These are phyloP conservation scores for Globisporangium nunn DNA, from an alignment of 352 stramenopile genomes.

Conservation along the genomic window DNA sequence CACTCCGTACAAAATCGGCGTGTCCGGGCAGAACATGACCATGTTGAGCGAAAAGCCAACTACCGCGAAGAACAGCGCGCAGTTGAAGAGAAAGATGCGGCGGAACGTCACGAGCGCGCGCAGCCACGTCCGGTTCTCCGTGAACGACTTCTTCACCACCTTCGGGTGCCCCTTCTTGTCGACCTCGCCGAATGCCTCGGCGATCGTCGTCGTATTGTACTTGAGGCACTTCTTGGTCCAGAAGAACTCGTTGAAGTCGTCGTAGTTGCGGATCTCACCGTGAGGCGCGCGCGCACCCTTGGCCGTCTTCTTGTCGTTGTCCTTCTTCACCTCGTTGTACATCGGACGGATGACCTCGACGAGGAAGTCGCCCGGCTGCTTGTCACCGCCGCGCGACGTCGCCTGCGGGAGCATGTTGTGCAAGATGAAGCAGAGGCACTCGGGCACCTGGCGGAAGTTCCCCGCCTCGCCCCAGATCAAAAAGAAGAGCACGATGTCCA, in stretches of 20 bases:
- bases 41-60: conserved; percentile 70
- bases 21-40: conserved; percentile 71
- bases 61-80: conserved; percentile 54
- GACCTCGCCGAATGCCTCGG: conserved; percentile 57
- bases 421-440: conserved; percentile 75
- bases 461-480: conserved; percentile 81
- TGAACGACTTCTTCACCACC: conserved; percentile 79
- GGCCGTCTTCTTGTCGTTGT: conserved; percentile 86
- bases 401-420: conserved; percentile 73
- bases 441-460: conserved; percentile 79
- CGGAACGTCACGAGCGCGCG: conserved; percentile 47
- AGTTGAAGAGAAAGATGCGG: conserved; percentile 82
- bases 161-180: conserved; percentile 82
- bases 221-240: conserved; percentile 91
- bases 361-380: conserved; percentile 66
- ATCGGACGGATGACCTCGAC: conserved; percentile 74
- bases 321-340: conserved; percentile 76
- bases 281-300: conserved; percentile 68
- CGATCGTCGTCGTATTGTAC: conserved; percentile 59
- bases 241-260: conserved; percentile 99
- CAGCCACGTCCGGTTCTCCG: conserved; percentile 73
- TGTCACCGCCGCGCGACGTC: conserved; percentile 40
- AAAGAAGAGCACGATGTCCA: conserved; percentile 81
- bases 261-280: conserved; percentile 92
- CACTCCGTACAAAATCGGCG: conserved; percentile 64